Evolutionary conservation across 192 early-diverging fungal species (phyloP).

Genomic region (Coemansia sp.): DNA sequence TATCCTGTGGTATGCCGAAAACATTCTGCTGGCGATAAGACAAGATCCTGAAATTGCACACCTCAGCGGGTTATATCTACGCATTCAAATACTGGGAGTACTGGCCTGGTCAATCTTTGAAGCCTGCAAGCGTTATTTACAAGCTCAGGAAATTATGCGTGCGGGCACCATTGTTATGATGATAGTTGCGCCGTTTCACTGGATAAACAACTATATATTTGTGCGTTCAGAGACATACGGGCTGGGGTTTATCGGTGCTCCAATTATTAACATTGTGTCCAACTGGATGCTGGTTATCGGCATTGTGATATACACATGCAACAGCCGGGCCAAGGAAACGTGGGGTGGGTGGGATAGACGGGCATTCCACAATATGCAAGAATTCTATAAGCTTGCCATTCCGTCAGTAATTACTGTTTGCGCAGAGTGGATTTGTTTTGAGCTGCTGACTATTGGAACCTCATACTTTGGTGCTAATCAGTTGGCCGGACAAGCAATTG

Average conservation of each 20-base stretch:
- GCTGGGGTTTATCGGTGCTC: conserved; percentile 78
- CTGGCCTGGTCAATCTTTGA: conserved; percentile 76
- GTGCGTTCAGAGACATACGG: conserved; percentile 64
- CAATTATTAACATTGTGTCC: conserved; percentile 67
- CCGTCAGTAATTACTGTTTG: conserved; percentile 78
- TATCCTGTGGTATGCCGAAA: conserved; percentile 41
- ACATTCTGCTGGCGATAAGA: conserved; percentile 63
- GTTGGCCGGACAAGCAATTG: conserved; percentile 76
- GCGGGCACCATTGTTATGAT: conserved; percentile 68
- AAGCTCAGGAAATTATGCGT: conserved; percentile 83
- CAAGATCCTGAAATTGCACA: conserved; percentile 66
- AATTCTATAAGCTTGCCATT: conserved; percentile 65
- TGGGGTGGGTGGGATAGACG: conserved; percentile 84
- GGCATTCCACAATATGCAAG: conserved; percentile 61
- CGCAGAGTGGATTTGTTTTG: conserved; percentile 78
- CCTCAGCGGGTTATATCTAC: conserved; percentile 59
- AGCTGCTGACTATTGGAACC: conserved; percentile 64
- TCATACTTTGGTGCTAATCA: conserved; percentile 72
- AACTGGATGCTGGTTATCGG: conserved; percentile 69
- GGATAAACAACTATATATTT: too few relatives aligned
- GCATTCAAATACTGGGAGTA: conserved; percentile 65
- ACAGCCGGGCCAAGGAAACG: conserved; percentile 64
- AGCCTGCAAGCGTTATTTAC: conserved; percentile 74
- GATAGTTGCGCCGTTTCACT: conserved; percentile 70
- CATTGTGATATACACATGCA: conserved; percentile 54